Conservation (phyloP, 73 alveolate species). For the Tetrahymena borealis region DNA sequence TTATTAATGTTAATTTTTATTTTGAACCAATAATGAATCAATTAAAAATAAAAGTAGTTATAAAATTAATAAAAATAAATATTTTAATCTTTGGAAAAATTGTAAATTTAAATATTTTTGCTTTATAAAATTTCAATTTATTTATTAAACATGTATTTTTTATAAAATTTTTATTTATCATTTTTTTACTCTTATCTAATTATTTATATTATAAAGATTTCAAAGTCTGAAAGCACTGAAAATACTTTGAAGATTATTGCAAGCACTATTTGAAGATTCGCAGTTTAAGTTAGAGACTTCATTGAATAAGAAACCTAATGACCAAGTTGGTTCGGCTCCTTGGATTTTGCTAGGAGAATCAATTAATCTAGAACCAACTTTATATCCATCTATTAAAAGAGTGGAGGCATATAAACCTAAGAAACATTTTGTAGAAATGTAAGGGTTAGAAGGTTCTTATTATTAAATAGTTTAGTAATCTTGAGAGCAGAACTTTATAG, state of each 20-base stretch:
- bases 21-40: no score
- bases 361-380: not conserved
- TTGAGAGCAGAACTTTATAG: not conserved
- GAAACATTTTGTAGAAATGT: constrained; percentile 3
- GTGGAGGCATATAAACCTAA: constrained; percentile 13
- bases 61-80: no score
- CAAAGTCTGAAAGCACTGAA: not conserved
- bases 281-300: not conserved
- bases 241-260: not conserved
- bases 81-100: no score
- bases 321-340: constrained; percentile 37
- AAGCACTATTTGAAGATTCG: not conserved
- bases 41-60: no score
- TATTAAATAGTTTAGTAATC: not conserved
- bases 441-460: not conserved
- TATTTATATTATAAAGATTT: not conserved
- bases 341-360: constrained; percentile 8
- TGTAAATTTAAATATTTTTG: not conserved
- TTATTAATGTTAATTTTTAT: no score
- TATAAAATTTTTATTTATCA: no score
- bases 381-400: constrained; percentile 13
- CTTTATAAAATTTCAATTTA: not conserved
- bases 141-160: no score
- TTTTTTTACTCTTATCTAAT: not conserved
- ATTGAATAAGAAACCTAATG: constrained; percentile 32